A percentile compares a stretch with the other conserved stretches of the same genome.
phyloP scores from a whole-genome alignment of 176 grass and related monocot species.

The Ensete ventricosum region DNA sequence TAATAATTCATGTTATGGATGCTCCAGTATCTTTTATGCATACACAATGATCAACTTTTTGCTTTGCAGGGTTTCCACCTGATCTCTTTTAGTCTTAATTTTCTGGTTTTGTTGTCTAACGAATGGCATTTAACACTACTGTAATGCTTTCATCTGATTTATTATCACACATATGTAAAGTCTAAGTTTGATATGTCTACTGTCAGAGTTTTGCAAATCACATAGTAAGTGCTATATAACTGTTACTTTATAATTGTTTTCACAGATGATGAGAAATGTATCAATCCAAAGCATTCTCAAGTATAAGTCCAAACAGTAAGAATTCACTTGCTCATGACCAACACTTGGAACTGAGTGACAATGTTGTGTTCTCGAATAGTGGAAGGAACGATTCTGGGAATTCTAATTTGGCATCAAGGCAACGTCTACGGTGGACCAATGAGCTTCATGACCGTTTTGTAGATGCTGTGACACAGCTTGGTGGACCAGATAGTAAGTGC shows the following conservation, averaged over 20 bases:
- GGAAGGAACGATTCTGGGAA: slow-evolving; percentile 11
- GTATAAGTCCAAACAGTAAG: slow-evolving; percentile 9
- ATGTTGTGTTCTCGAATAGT: slow-evolving; percentile 15
- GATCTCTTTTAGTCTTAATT: not conserved
- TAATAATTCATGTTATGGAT: not conserved
- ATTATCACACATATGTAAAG: not conserved
- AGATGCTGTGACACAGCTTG: slow-evolving; percentile 35
- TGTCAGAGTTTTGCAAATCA: too few species aligned
- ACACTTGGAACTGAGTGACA: slow-evolving; percentile 8
- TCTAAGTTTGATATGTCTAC: not conserved
- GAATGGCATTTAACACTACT: not conserved
- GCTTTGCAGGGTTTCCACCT: not conserved
- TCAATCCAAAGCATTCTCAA: slow-evolving; percentile 22
- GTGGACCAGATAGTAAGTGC: slow-evolving; percentile 38
- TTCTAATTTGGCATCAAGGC: slow-evolving; percentile 29
- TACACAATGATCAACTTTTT: not conserved
- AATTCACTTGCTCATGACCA: slow-evolving; percentile 11
- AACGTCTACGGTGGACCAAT: slow-evolving; percentile 43
- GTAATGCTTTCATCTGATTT: not conserved
- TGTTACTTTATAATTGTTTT: not conserved
- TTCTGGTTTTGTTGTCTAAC: not conserved
- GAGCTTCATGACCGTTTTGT: slow-evolving; percentile 38
- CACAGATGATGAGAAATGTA: slow-evolving; percentile 30
- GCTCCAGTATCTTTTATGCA: not conserved
- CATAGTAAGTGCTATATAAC: too few species aligned